Percentiles rank a stretch among this genome's conserved stretches.
Conservation (phyloP, 768 basidiomycete species). For the Dacryopinax spathularia region DNA sequence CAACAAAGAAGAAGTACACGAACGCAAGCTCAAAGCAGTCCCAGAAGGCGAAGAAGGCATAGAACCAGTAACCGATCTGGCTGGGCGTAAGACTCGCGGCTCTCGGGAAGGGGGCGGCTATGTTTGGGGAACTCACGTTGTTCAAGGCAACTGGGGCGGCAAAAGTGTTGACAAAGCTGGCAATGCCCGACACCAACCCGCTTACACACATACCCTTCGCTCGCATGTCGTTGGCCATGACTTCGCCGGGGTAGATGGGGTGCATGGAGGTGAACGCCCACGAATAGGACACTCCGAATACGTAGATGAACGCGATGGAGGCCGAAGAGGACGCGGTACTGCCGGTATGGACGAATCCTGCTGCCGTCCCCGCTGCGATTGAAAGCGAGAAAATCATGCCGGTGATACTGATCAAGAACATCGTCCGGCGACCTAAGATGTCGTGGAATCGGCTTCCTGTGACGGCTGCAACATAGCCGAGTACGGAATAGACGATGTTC, state of each 20-base stretch:
- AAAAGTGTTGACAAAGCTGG: slow-evolving; percentile 51
- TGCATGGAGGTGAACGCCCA: slow-evolving; percentile 3
- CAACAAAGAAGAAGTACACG: slow-evolving; percentile 19
- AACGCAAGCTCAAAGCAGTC: slow-evolving; percentile 16
- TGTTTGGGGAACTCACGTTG: too few species aligned
- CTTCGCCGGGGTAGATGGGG: slow-evolving; percentile 46
- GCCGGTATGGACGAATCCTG: background rate
- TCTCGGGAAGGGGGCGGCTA: too few species aligned
- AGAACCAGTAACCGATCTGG: slow-evolving; percentile 2
- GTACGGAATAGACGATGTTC: slow-evolving; percentile 33
- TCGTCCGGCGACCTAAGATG: background rate
- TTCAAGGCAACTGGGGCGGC: slow-evolving; percentile 48
- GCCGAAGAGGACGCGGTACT: background rate
- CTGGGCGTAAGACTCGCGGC: too few species aligned
- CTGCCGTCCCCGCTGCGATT: background rate
- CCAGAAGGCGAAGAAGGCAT: slow-evolving; percentile 19
- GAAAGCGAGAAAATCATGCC: background rate
- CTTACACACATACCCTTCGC: slow-evolving; percentile 48
- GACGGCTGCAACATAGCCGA: slow-evolving; percentile 43
- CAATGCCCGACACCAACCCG: slow-evolving; percentile 42
- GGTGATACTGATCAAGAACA: background rate
- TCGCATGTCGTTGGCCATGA: slow-evolving; percentile 51
- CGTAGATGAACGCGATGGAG: background rate
- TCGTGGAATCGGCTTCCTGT: slow-evolving; percentile 20
- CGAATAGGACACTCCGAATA: background rate